Evolutionary conservation across 2,329 filamentous ascomycete species (phyloP), one percentile per base, ranked within the genome.

Genomic region (Microcyclospora tardicrescens): DNA sequence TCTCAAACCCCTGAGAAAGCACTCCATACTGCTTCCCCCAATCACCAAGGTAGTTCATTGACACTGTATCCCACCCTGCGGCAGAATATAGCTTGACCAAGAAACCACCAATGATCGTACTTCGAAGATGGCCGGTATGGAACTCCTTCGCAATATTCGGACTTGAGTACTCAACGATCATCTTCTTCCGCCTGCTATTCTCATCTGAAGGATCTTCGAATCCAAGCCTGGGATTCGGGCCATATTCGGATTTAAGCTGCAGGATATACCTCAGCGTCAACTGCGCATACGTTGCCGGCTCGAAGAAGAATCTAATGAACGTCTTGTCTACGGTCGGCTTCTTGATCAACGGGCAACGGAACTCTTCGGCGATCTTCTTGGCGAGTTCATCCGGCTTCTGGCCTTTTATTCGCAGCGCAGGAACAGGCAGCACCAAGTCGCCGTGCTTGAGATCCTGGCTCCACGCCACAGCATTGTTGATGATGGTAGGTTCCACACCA

Each of bases 121-220:
- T 83, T 51, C 81, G 71, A 49, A 86, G 65, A 63, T 87, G 81
- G 5, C 77, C 78, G 15, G 78, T 79, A 54, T 83, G 77, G 61
- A 86, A 85, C 15, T 79, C 83, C 63, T 89, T 89, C 34, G 84
- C 84, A 43, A 91, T 86, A 58, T 91, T 91, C 36, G 84, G 84
- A 6, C 81, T 86, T 6, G 80, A 85, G 61, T 89, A 91, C 55
- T 91, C 84, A 51, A 91, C 73, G 37, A 91, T 73, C 33, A 79
- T 69, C 52, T 71, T 73, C 68, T 84, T 84, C 51, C 67, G 67
- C 44, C 72, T 76, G 42, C 71, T 66, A 37, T 65, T 69, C 6
- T 75, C 69, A 54, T 84, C 71, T 15, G 67, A 63, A 29, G 72
- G 69, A 53, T 85, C 76, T 47, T 68, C 70, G 16, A 78, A 65